Percentiles rank a stretch among this genome's conserved stretches.
These are phyloP conservation scores for Pseudogymnoascus sp. DNA, from an alignment of 2,329 filamentous ascomycete genomes.

Conservation along the genomic window DNA sequence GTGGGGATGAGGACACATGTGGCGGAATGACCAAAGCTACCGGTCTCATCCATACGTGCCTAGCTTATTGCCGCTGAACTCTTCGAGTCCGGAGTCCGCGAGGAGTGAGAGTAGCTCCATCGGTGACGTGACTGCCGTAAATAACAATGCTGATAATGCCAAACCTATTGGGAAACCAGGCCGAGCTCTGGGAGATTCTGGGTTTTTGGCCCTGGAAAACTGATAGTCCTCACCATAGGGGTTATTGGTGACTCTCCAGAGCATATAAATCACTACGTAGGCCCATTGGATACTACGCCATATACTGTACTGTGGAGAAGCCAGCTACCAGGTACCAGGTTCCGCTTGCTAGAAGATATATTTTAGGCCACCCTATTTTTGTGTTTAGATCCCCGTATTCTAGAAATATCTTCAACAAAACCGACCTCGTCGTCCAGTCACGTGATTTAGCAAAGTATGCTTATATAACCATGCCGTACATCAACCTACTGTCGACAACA, in stretches of 20 bases:
- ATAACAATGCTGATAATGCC: background rate
- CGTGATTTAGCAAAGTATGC: background rate
- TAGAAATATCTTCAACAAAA: background rate
- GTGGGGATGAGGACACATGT: slow-evolving; percentile 37
- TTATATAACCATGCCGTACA: background rate
- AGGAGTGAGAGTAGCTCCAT: background rate
- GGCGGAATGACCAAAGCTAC: background rate
- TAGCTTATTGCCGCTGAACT: too few species aligned
- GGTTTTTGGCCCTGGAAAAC: too few species aligned
- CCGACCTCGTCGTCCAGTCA: background rate
- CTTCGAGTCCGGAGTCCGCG: too few species aligned
- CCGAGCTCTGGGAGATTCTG: too few species aligned
- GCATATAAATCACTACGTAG: background rate
- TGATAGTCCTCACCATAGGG: too few species aligned
- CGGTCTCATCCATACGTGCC: background rate
- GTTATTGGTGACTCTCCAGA: background rate
- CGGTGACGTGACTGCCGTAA: background rate
- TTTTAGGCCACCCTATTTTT: background rate
- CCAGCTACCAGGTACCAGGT: background rate
- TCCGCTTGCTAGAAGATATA: background rate
- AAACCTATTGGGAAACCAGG: background rate
- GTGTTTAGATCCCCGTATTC: background rate
- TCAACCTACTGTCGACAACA: background rate
- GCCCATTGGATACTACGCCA: background rate
- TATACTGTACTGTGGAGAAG: background rate